These are phyloP conservation scores for Penicillium bovifimosum DNA, from an alignment of 495 filamentous ascomycete species.

Conservation along the genomic window DNA sequence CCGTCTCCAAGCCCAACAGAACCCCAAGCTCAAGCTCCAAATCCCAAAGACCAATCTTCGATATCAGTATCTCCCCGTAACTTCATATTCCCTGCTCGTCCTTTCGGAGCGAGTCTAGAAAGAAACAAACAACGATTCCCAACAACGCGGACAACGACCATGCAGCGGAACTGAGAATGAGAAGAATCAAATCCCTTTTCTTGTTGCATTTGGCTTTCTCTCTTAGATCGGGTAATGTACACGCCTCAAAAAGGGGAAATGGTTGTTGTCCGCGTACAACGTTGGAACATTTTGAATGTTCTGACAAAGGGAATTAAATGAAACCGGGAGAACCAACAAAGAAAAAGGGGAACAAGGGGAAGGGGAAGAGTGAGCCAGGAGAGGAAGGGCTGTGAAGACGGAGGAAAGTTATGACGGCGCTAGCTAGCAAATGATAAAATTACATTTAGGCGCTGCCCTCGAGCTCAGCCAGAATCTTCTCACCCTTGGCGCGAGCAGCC, in stretches of 20 bases:
- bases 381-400: constrained; percentile 30
- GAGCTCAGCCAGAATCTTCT: constrained; percentile 98
- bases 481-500: constrained; percentile 90
- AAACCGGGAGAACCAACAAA: constrained; percentile 10
- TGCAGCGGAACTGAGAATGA: background rate
- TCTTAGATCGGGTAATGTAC: constrained; percentile 47
- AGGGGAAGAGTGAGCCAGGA: constrained; percentile 8
- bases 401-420: constrained; percentile 14
- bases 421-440: constrained; percentile 38
- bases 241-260: constrained; percentile 37
- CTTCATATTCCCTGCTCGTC: constrained; percentile 4
- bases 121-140: background rate
- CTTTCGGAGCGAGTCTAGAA: constrained; percentile 11
- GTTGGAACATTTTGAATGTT: constrained; percentile 27
- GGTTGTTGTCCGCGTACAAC: constrained; percentile 25
- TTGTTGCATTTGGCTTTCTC: constrained; percentile 16
- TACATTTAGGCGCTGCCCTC: constrained; percentile 62
- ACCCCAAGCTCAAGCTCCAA: background rate
- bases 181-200: constrained; percentile 30
- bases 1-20: background rate
- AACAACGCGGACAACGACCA: background rate
- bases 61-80: background rate
- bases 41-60: background rate
- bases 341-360: constrained; percentile 6
- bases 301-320: constrained; percentile 31